These are phyloP conservation scores for Mycena chlorophos DNA, from an alignment of 768 basidiomycete genomes.

Conservation along the genomic window DNA sequence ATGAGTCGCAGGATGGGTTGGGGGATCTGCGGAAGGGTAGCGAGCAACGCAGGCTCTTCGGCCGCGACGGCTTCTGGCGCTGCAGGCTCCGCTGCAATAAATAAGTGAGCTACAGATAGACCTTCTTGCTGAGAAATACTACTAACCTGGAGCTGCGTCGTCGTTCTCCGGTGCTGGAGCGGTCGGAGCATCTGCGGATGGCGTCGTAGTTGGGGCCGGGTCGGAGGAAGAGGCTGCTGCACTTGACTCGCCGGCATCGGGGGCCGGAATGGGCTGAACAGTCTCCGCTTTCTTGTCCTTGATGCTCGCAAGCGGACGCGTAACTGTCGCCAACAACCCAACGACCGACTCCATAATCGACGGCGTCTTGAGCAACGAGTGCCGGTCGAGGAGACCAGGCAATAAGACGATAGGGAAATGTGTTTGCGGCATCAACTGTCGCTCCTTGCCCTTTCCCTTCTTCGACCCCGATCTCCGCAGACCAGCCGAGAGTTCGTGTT, in stretches of 20 bases:
- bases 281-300: slow-evolving; percentile 48
- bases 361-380: slow-evolving; percentile 81
- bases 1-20: slow-evolving; percentile 83
- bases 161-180: too few relatives aligned
- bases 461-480: slow-evolving; percentile 67
- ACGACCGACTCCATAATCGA: slow-evolving; percentile 94
- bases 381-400: slow-evolving; percentile 83
- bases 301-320: slow-evolving; percentile 72
- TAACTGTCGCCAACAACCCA: slow-evolving; percentile 82
- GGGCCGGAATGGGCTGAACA: too few relatives aligned
- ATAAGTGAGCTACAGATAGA: not conserved
- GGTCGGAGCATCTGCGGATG: not conserved
- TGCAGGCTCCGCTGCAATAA: slow-evolving; percentile 8
- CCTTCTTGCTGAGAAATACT: not conserved
- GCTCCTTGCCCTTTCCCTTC: slow-evolving; percentile 97
- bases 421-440: slow-evolving; percentile 66
- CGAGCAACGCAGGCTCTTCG: slow-evolving; percentile 55
- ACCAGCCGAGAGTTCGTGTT: slow-evolving; percentile 87
- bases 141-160: too few relatives aligned
- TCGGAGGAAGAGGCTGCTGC: too few relatives aligned
- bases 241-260: slow-evolving; percentile 10
- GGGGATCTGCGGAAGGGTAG: slow-evolving; percentile 82
- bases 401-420: slow-evolving; percentile 92
- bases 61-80: slow-evolving; percentile 27
- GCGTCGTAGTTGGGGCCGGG: not conserved